These are phyloP conservation scores for Detonula confervacea DNA, from an alignment of 352 stramenopile genomes.

Conservation along the genomic window DNA sequence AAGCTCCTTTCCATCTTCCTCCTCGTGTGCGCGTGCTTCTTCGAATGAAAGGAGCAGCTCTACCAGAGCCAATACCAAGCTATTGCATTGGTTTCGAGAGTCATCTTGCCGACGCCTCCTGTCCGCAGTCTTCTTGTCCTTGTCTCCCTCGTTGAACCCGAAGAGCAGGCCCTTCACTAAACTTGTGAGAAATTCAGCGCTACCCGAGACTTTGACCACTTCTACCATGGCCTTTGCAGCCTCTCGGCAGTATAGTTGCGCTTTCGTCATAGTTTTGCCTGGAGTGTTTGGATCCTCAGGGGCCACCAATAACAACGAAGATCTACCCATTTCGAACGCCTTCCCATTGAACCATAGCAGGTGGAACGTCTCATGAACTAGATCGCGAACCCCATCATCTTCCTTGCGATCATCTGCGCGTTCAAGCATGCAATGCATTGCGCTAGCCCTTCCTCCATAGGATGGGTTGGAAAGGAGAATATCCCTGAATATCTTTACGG, in stretches of 20 bases:
- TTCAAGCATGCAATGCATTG: constrained; percentile 68
- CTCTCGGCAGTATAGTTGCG: constrained; percentile 59
- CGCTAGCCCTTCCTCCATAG: constrained; percentile 69
- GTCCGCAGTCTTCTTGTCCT: constrained; percentile 64
- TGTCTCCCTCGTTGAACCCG: constrained; percentile 68
- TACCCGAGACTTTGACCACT: constrained; percentile 74
- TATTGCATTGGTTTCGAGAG: constrained; percentile 61
- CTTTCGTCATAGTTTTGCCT: constrained; percentile 30
- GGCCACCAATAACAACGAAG: constrained; percentile 17
- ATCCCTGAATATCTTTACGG: constrained; percentile 81
- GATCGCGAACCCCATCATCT: constrained; percentile 84
- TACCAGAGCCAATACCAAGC: constrained; percentile 74
- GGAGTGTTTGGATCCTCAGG: constrained; percentile 11
- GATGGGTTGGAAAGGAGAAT: constrained; percentile 72
- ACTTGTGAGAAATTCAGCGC: constrained; percentile 64
- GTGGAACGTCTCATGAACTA: constrained; percentile 85
- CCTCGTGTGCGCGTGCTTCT: constrained; percentile 65
- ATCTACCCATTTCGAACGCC: constrained; percentile 45
- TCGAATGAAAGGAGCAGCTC: constrained; percentile 83
- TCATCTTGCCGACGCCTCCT: constrained; percentile 60
- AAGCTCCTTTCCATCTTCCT: constrained; percentile 66
- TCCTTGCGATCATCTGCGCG: constrained; percentile 81
- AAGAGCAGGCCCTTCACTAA: constrained; percentile 76
- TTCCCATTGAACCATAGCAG: constrained; percentile 82
- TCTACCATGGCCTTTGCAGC: constrained; percentile 83